Conservation (phyloP, 1,139 yeast species). For the Candida sojae region DNA sequence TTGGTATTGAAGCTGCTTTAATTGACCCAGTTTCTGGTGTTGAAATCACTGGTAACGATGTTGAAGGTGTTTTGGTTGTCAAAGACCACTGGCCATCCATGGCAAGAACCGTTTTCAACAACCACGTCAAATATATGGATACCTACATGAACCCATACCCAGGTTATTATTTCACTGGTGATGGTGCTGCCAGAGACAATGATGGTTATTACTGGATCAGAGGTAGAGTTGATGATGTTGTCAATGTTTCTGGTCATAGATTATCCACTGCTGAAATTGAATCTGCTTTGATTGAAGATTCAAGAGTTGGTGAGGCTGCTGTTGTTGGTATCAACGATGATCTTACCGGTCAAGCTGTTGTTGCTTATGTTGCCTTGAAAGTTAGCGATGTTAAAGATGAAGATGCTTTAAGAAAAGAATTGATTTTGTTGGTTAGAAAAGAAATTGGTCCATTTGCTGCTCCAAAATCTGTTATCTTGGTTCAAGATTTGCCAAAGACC, state of each 20-base stretch:
- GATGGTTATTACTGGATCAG: conserved; percentile 81
- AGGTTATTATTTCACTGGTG: conserved; percentile 74
- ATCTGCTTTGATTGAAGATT: conserved; percentile 73
- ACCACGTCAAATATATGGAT: conserved; percentile 66
- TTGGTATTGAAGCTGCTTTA: conserved; percentile 69
- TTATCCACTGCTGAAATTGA: conserved; percentile 82
- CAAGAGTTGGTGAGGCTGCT: conserved; percentile 72
- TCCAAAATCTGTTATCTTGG: conserved; percentile 69
- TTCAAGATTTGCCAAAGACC: conserved; percentile 80
- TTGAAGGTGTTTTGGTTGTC: conserved; percentile 75
- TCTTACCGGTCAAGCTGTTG: conserved; percentile 81
- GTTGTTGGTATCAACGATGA: conserved; percentile 83
- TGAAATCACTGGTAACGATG: conserved; percentile 61
- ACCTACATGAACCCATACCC: conserved; percentile 73
- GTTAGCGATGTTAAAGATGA: conserved; percentile 37
- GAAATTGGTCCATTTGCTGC: conserved; percentile 88
- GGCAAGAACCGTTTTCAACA: conserved; percentile 74
- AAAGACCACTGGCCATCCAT: conserved; percentile 79
- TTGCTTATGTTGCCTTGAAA: conserved; percentile 75
- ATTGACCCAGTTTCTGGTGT: conserved; percentile 73
- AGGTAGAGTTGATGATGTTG: conserved; percentile 84
- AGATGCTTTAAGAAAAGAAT: conserved; percentile 63
- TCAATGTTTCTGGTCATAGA: conserved; percentile 79
- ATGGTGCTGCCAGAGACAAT: conserved; percentile 77
- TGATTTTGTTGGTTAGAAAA: conserved; percentile 70